Evolutionary conservation across 441 rosid species (phyloP).

Genomic region (Capsella rubella): DNA sequence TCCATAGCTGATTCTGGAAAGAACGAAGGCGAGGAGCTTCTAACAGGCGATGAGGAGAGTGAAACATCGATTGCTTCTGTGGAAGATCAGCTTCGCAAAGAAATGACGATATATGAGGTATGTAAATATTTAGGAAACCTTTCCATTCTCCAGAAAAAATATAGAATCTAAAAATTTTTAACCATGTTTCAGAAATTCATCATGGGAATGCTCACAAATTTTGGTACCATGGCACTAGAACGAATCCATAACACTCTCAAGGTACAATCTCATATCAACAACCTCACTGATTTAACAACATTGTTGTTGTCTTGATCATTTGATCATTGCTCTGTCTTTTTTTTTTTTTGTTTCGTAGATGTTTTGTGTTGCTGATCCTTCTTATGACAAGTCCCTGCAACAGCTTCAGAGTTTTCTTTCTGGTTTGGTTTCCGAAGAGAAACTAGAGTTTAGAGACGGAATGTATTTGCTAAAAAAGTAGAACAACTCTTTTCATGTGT

Average conservation of each 20-base stretch:
- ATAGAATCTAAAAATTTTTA: background rate
- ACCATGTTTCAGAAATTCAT: slow-evolving; percentile 74
- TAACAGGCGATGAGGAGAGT: slow-evolving; percentile 82
- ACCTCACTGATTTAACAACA: background rate
- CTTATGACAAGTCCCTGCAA: slow-evolving; percentile 91
- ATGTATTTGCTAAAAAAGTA: slow-evolving; percentile 85
- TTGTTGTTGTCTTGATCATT: background rate
- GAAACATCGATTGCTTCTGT: slow-evolving; percentile 74
- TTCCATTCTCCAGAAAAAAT: slow-evolving; percentile 1
- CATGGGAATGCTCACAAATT: slow-evolving; percentile 94
- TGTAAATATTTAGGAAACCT: slow-evolving; percentile 18
- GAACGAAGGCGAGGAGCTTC: slow-evolving; percentile 69
- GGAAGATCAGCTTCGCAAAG: slow-evolving; percentile 87
- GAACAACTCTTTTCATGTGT: slow-evolving; percentile 34
- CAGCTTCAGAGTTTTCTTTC: slow-evolving; percentile 93
- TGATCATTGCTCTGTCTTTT: slow-evolving; percentile 1
- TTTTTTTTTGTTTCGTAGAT: slow-evolving; percentile 55
- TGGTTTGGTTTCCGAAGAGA: slow-evolving; percentile 88
- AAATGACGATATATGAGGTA: slow-evolving; percentile 95
- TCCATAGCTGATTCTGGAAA: slow-evolving; percentile 65
- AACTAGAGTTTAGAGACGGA: slow-evolving; percentile 81
- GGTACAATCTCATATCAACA: slow-evolving; percentile 48
- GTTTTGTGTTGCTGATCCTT: slow-evolving; percentile 91
- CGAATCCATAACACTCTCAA: slow-evolving; percentile 91
- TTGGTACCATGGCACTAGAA: slow-evolving; percentile 87